A percentile compares a stretch with the other conserved stretches of the same genome.
phyloP scores from a whole-genome alignment of 768 basidiomycete species.

The Lactarius hatsudake region DNA sequence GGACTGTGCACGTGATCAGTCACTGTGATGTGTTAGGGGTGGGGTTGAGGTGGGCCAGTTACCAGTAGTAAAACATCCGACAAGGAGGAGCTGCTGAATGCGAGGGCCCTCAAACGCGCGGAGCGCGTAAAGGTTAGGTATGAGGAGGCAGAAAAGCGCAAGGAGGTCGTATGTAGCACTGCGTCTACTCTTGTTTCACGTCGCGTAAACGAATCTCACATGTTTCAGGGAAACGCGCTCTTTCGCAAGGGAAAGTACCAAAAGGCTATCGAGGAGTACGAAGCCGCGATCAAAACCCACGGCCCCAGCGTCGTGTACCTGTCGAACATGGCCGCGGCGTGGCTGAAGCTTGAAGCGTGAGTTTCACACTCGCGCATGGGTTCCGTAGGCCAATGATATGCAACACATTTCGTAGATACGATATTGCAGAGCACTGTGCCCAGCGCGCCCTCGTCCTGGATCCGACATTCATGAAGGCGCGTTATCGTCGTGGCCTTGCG shows the following conservation, averaged over 20 bases:
- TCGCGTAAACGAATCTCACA: background rate
- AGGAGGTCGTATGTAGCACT: conserved; percentile 10
- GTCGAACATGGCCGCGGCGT: conserved; percentile 43
- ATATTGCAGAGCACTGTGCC: background rate
- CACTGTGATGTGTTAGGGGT: too few species aligned
- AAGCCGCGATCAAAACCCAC: conserved; percentile 39
- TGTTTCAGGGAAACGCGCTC: conserved; percentile 43
- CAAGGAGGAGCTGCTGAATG: background rate
- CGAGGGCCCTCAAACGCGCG: conserved; percentile 2
- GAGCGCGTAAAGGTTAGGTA: background rate
- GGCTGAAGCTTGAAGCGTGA: conserved; percentile 40
- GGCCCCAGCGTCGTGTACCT: conserved; percentile 40
- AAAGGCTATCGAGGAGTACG: conserved; percentile 42
- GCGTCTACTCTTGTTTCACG: background rate
- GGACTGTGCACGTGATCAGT: too few species aligned
- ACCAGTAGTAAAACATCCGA: background rate
- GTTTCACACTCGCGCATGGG: conserved; percentile 1
- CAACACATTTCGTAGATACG: background rate
- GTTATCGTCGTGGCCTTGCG: conserved; percentile 38
- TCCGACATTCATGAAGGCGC: conserved; percentile 36
- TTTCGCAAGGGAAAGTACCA: conserved; percentile 40
- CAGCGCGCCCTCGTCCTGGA: conserved; percentile 25
- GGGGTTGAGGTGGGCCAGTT: too few species aligned
- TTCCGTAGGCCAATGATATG: background rate
- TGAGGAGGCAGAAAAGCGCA: conserved; percentile 5